Conservation (phyloP, 257 asterid genomes). For the Petrea volubilis region DNA sequence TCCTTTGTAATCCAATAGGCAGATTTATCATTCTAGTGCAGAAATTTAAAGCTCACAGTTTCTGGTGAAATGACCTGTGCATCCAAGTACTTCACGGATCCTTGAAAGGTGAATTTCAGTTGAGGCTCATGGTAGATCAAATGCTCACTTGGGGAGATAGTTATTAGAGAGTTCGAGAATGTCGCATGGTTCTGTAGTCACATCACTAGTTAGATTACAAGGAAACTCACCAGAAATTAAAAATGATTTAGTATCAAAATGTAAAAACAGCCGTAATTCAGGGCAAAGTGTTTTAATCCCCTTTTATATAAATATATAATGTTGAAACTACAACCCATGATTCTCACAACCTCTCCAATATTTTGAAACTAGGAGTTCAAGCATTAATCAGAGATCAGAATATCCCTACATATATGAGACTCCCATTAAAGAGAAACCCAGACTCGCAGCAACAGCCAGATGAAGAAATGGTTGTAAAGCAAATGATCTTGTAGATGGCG, state of each 20-base stretch:
- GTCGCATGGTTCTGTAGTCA: neutral
- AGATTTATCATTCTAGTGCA: neutral
- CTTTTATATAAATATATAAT: no score
- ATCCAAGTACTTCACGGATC: neutral
- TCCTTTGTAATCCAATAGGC: neutral
- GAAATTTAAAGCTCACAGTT: neutral
- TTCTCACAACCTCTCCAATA: neutral
- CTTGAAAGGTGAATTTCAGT: conserved; percentile 3
- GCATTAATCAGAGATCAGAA: neutral
- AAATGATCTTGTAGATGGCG: neutral
- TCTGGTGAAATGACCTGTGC: neutral
- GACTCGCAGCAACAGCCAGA: conserved; percentile 2
- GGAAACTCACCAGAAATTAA: no score
- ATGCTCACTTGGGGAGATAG: neutral
- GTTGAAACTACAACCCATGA: neutral
- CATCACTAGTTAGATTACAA: neutral
- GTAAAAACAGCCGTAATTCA: no score
- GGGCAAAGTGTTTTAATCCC: no score
- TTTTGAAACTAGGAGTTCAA: neutral
- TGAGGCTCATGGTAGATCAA: neutral
- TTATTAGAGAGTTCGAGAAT: conserved; percentile 16
- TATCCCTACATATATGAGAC: neutral
- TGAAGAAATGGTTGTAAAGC: conserved; percentile 8
- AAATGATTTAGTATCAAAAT: no score
- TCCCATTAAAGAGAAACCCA: neutral